Percentiles rank a stretch among this genome's conserved stretches.
Evolutionary conservation across 2,329 filamentous ascomycete genomes (phyloP).

Genomic region (Zymoseptoria crescenta): DNA sequence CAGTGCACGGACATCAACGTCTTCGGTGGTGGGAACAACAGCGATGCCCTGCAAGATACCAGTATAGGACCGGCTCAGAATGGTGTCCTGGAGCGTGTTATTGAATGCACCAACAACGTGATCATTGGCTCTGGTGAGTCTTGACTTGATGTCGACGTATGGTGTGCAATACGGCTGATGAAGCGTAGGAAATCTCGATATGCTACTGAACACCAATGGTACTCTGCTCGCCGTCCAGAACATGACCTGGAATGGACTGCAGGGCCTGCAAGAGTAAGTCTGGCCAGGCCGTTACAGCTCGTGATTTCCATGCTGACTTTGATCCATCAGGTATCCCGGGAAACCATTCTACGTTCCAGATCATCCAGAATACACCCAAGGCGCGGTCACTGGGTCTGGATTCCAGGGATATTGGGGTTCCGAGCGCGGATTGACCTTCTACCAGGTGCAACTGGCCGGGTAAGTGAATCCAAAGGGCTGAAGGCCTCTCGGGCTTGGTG

Average conservation of each 20-base stretch:
- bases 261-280: slow-evolving; percentile 20
- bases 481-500: no score
- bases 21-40: slow-evolving; percentile 1
- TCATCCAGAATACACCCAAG: neutral
- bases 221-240: slow-evolving; percentile 25
- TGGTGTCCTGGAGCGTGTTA: slow-evolving; percentile 18
- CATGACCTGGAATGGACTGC: slow-evolving; percentile 26
- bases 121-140: slow-evolving; percentile 21
- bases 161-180: neutral
- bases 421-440: slow-evolving; percentile 25
- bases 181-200: slow-evolving; percentile 18
- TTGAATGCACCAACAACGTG: slow-evolving; percentile 28
- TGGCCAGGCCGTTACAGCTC: neutral
- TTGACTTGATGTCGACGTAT: neutral
- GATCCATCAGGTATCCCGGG: slow-evolving; percentile 5
- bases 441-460: slow-evolving; percentile 21
- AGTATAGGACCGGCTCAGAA: slow-evolving; percentile 14
- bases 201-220: slow-evolving; percentile 23
- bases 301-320: neutral
- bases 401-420: slow-evolving; percentile 11
- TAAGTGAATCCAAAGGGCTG: no score
- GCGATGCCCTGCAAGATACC: slow-evolving; percentile 8
- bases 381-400: slow-evolving; percentile 4
- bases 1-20: slow-evolving; percentile 17
- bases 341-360: slow-evolving; percentile 22